A percentile compares a stretch with the other conserved stretches of the same genome.
These are phyloP conservation scores for Populus pruinosa DNA, from an alignment of 345 rosid genomes.

Conservation along the genomic window DNA sequence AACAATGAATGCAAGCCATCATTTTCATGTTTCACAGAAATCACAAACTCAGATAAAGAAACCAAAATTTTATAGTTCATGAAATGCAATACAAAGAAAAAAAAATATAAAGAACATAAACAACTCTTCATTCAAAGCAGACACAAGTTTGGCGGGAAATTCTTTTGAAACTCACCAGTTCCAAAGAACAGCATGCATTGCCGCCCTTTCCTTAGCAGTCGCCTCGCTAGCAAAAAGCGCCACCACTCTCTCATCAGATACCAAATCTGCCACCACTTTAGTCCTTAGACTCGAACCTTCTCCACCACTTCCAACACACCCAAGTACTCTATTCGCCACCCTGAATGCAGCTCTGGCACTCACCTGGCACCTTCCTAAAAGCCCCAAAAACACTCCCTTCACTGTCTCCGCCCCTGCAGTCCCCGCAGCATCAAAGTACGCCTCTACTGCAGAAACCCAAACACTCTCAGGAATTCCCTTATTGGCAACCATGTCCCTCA, in stretches of 20 bases:
- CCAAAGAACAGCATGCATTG: conserved; percentile 90
- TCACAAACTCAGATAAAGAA: not conserved
- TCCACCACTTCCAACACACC: conserved; percentile 40
- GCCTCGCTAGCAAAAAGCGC: conserved; percentile 61
- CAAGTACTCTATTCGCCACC: conserved; percentile 62
- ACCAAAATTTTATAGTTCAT: not conserved
- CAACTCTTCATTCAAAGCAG: not conserved
- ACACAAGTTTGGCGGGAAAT: not conserved
- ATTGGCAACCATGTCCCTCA: conserved; percentile 73
- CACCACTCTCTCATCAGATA: conserved; percentile 76
- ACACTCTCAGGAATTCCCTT: conserved; percentile 86
- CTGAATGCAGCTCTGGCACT: conserved; percentile 82
- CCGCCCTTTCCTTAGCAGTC: conserved; percentile 58
- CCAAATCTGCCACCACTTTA: conserved; percentile 71
- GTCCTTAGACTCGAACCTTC: conserved; percentile 61
- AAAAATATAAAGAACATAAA: not conserved
- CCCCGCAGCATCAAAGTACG: conserved; percentile 80
- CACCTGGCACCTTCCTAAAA: conserved; percentile 79
- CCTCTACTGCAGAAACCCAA: conserved; percentile 90
- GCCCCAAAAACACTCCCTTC: conserved; percentile 77
- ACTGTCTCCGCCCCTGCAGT: conserved; percentile 92
- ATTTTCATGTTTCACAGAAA: not conserved
- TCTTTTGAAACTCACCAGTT: conserved; percentile 47
- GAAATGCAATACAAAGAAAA: not conserved
- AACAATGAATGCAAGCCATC: not conserved